Evolutionary conservation across 148 eudicot genomes (phyloP).

Genomic region (Rhododendron griersonianum): DNA sequence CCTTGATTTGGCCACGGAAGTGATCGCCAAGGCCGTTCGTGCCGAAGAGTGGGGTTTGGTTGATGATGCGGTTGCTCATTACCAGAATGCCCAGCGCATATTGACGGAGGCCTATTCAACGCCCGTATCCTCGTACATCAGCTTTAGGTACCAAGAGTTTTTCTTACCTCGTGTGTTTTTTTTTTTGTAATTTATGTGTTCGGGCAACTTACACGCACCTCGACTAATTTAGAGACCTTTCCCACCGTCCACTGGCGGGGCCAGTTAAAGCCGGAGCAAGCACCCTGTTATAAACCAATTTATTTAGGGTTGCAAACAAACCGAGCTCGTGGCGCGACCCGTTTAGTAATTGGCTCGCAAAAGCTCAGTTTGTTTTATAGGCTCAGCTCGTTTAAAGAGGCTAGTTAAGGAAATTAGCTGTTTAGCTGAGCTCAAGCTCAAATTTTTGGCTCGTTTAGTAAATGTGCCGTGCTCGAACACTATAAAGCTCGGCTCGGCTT

Average conservation of each 20-base stretch:
- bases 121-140: constrained; percentile 64
- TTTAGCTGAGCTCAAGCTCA: too few species aligned
- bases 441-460: too few species aligned
- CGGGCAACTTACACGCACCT: neutral
- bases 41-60: constrained; percentile 90
- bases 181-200: neutral
- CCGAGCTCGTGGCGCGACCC: too few species aligned
- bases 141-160: constrained; percentile 38
- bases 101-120: constrained; percentile 70
- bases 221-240: neutral
- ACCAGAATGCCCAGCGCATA: constrained; percentile 63
- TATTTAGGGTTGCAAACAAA: too few species aligned
- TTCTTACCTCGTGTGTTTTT: neutral
- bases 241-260: neutral
- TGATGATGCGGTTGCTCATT: constrained; percentile 73
- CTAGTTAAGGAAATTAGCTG: too few species aligned
- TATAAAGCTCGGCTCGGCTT: too few species aligned
- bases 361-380: too few species aligned
- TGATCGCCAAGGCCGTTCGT: constrained; percentile 82
- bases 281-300: neutral
- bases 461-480: too few species aligned
- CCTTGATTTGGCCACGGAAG: constrained; percentile 79
- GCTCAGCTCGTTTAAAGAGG: too few species aligned
- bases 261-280: neutral
- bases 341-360: too few species aligned